Conservation (phyloP, 768 basidiomycete genomes). For the Kwoniella heveanensis region DNA sequence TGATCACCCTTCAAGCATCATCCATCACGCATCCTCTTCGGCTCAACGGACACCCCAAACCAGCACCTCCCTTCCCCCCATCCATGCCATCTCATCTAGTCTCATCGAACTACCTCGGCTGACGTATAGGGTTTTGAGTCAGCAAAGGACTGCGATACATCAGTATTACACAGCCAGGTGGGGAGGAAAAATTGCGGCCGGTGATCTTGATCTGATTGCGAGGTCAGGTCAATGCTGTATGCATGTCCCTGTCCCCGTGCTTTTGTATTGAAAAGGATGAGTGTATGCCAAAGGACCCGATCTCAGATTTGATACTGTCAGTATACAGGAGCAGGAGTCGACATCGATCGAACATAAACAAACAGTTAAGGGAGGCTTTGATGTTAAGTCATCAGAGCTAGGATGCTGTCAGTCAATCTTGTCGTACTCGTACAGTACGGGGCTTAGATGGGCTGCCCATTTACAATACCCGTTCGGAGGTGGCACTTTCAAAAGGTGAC, state of each 20-base stretch:
- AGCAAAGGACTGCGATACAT: not conserved
- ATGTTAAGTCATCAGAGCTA: too few species aligned
- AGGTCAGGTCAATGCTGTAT: too few species aligned
- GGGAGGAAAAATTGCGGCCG: not conserved
- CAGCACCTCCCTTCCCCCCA: not conserved
- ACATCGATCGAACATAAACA: too few species aligned
- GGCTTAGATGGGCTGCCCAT: not conserved
- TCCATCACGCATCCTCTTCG: not conserved
- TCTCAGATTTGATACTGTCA: too few species aligned
- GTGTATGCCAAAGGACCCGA: not conserved
- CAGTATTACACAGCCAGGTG: not conserved
- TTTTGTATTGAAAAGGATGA: not conserved
- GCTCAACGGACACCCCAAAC: not conserved
- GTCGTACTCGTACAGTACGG: too few species aligned
- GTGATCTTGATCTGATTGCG: not conserved
- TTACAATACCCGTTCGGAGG: not conserved
- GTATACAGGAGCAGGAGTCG: too few species aligned
- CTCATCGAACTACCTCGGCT: not conserved
- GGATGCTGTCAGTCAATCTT: too few species aligned
- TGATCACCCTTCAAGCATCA: not conserved
- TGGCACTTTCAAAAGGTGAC: not conserved
- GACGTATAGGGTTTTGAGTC: not conserved
- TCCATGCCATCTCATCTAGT: not conserved
- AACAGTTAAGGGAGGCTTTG: too few species aligned
- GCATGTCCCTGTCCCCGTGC: not conserved